These are phyloP conservation scores for Pseudopyrenochaeta lycopersici DNA, from an alignment of 2,329 filamentous ascomycete genomes.

Conservation along the genomic window DNA sequence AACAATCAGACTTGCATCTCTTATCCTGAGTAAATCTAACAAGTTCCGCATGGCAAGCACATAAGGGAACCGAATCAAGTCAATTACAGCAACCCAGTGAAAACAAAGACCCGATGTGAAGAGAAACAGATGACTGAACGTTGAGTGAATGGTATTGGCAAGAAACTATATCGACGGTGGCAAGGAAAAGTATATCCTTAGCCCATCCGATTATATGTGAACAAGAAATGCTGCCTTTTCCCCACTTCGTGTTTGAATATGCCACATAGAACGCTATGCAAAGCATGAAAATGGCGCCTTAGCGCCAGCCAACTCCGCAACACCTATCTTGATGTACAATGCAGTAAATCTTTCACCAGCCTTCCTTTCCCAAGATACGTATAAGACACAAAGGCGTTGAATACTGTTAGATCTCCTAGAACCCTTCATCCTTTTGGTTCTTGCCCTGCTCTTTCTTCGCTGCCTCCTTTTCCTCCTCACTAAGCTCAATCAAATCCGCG, in stretches of 20 bases:
- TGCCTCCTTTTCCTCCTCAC: conserved; percentile 39
- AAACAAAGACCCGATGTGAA: no score
- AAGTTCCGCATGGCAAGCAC: no score
- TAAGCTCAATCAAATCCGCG: conserved; percentile 43
- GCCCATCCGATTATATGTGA: not conserved
- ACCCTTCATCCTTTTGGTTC: conserved; percentile 49
- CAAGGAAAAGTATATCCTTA: not conserved
- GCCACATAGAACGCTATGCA: not conserved
- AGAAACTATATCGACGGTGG: not conserved
- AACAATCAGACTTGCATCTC: no score
- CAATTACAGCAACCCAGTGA: no score
- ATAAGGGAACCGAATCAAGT: no score
- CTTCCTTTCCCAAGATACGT: not conserved
- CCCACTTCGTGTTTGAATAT: not conserved
- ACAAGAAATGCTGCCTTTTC: not conserved
- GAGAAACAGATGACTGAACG: not conserved
- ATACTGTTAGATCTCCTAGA: conserved; percentile 16
- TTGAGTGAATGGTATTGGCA: not conserved
- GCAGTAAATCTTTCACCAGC: not conserved
- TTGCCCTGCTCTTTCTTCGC: conserved; percentile 30
- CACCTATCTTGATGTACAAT: not conserved
- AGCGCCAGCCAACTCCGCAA: not conserved
- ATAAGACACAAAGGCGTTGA: not conserved
- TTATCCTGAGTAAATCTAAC: no score
- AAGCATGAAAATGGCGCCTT: not conserved